phyloP scores from a whole-genome alignment of 2,329 filamentous ascomycete species.

The Ophiosphaerella narmari region DNA sequence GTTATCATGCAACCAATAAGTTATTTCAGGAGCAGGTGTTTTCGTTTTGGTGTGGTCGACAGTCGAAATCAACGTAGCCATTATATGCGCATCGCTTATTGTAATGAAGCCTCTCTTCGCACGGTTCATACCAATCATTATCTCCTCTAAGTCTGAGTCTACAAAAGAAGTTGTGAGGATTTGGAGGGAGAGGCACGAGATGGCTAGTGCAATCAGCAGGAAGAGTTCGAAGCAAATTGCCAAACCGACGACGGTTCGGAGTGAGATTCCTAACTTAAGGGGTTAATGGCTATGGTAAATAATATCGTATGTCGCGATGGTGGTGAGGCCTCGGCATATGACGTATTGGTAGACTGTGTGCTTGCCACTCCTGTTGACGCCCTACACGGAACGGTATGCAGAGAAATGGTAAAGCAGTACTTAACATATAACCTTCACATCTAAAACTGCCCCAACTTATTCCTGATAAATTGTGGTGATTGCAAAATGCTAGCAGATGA shows the following conservation, averaged over 20 bases:
- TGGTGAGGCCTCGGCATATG: background rate
- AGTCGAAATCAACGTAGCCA: constrained; percentile 51
- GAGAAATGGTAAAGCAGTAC: too few species aligned
- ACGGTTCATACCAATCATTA: constrained; percentile 40
- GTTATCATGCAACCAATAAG: background rate
- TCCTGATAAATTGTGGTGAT: too few species aligned
- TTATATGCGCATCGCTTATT: constrained; percentile 51
- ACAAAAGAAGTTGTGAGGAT: constrained; percentile 17
- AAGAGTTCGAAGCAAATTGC: background rate
- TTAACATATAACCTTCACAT: too few species aligned
- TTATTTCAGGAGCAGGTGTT: constrained; percentile 40
- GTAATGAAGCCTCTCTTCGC: constrained; percentile 50
- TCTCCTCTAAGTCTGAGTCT: constrained; percentile 21
- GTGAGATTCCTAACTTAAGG: background rate
- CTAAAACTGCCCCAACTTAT: too few species aligned
- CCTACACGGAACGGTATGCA: background rate
- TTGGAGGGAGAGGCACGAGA: constrained; percentile 5
- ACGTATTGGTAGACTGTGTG: background rate
- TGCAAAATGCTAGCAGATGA: background rate
- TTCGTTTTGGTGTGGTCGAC: constrained; percentile 49
- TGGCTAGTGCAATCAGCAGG: constrained; percentile 1
- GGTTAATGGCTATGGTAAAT: background rate
- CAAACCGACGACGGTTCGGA: background rate
- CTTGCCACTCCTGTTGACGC: too few species aligned
- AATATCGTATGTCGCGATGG: background rate